Evolutionary conservation across 495 filamentous ascomycete genomes (phyloP).

Genomic region (Lepidopterella palustris): DNA sequence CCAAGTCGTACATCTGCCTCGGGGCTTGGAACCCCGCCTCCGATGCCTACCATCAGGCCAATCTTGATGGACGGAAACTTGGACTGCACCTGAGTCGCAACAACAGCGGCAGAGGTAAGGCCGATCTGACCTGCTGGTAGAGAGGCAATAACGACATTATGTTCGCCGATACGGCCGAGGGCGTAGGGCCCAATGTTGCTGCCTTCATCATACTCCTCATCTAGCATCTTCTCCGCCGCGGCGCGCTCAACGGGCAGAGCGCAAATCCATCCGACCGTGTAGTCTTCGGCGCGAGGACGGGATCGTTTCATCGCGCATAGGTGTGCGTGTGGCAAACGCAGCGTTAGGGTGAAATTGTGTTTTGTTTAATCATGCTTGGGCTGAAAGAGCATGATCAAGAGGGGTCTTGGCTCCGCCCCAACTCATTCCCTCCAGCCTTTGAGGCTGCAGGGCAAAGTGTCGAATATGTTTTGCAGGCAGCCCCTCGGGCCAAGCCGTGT

Average conservation of each 20-base stretch:
- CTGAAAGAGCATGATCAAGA: too few relatives aligned
- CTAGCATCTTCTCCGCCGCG: constrained; percentile 21
- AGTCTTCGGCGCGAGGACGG: constrained; percentile 13
- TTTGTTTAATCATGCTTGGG: too few relatives aligned
- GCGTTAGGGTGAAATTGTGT: too few relatives aligned
- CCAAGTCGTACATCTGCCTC: constrained; percentile 41
- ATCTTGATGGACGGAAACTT: constrained; percentile 41
- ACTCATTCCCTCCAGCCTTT: too few relatives aligned
- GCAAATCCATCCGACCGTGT: constrained; percentile 25
- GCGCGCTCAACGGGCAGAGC: constrained; percentile 19
- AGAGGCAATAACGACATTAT: constrained; percentile 33
- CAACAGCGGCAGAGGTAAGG: constrained; percentile 30
- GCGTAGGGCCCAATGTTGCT: constrained; percentile 17
- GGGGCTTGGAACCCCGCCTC: constrained; percentile 37
- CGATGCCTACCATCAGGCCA: constrained; percentile 46
- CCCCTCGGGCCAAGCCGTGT: too few relatives aligned
- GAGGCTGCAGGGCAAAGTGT: too few relatives aligned
- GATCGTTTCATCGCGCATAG: too few relatives aligned
- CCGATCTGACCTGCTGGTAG: constrained; percentile 41
- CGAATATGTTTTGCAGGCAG: too few relatives aligned
- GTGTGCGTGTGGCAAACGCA: too few relatives aligned
- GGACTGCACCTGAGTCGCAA: constrained; percentile 35
- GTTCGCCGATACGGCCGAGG: constrained; percentile 12
- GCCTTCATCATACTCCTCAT: constrained; percentile 17
- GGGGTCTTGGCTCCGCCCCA: too few relatives aligned